phyloP scores from a whole-genome alignment of 257 asterid species.

The Sherardia arvensis region DNA sequence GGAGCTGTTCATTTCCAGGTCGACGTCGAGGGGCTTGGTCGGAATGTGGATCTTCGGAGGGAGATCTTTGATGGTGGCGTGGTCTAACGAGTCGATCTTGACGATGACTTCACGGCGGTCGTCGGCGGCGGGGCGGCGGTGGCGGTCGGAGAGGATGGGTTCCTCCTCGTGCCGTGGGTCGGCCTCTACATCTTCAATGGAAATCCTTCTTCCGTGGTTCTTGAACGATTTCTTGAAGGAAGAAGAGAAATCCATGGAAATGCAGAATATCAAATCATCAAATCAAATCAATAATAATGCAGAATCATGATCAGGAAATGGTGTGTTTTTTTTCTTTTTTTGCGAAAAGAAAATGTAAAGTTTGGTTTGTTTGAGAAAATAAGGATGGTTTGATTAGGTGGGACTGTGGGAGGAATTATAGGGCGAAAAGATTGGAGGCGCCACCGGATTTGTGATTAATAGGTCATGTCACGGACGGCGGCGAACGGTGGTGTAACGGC shows the following conservation, averaged over 20 bases:
- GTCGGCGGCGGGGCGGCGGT: constrained; percentile 12
- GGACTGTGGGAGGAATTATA: background rate
- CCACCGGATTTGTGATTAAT: background rate
- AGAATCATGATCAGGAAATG: background rate
- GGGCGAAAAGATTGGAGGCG: background rate
- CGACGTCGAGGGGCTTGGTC: constrained; percentile 42
- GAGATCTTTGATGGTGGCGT: background rate
- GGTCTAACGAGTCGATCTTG: constrained; percentile 38
- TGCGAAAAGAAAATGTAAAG: background rate
- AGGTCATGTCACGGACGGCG: background rate
- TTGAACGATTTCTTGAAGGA: constrained; percentile 45
- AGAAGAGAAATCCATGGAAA: constrained; percentile 38
- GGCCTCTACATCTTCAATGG: constrained; percentile 25
- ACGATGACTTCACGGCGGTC: constrained; percentile 37
- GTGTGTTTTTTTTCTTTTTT: background rate
- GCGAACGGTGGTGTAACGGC: no score
- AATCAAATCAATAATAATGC: no score
- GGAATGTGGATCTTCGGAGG: background rate
- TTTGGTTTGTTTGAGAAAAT: background rate
- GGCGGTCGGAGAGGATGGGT: constrained; percentile 38
- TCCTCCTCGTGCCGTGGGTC: constrained; percentile 26
- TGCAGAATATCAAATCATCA: no score
- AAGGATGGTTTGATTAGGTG: background rate
- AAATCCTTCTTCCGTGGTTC: constrained; percentile 26
- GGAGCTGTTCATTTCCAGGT: constrained; percentile 54